These are phyloP conservation scores for Prunus yedoensis DNA, from an alignment of 331 rosid species.

Conservation along the genomic window DNA sequence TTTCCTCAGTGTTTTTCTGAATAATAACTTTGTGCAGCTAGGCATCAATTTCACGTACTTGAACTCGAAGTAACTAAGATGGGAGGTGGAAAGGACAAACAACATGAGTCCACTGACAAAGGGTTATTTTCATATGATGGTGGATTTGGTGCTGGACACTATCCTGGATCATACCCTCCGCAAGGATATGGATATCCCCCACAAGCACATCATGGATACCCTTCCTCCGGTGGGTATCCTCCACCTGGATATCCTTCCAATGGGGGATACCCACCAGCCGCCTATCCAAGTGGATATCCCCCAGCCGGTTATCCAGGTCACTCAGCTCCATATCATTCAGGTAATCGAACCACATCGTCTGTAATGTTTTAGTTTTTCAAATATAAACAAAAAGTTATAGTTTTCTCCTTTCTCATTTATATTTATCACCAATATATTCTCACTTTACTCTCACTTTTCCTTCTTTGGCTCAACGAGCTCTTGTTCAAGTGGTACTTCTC, in stretches of 20 bases:
- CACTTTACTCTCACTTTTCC: too few species aligned
- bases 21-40: not conserved
- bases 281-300: slow-evolving; percentile 29
- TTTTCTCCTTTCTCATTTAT: too few species aligned
- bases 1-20: not conserved
- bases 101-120: slow-evolving; percentile 39
- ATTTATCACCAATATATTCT: too few species aligned
- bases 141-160: slow-evolving; percentile 42
- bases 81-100: slow-evolving; percentile 41
- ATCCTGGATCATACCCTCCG: slow-evolving; percentile 1
- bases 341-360: slow-evolving; percentile 8
- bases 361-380: too few species aligned
- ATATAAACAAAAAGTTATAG: too few species aligned
- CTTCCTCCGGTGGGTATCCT: slow-evolving; percentile 38
- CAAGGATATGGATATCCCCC: slow-evolving; percentile 39
- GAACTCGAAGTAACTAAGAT: slow-evolving; percentile 34
- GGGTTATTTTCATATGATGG: slow-evolving; percentile 49
- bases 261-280: slow-evolving; percentile 36
- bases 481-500: too few species aligned
- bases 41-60: slow-evolving; percentile 1
- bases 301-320: slow-evolving; percentile 36
- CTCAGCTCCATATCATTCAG: slow-evolving; percentile 34
- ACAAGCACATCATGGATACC: slow-evolving; percentile 30
- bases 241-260: not conserved
- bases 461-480: too few species aligned